Evolutionary conservation across 495 filamentous ascomycete species (phyloP), one percentile per base, ranked within the genome.

Genomic region (Penicillium steckii): DNA sequence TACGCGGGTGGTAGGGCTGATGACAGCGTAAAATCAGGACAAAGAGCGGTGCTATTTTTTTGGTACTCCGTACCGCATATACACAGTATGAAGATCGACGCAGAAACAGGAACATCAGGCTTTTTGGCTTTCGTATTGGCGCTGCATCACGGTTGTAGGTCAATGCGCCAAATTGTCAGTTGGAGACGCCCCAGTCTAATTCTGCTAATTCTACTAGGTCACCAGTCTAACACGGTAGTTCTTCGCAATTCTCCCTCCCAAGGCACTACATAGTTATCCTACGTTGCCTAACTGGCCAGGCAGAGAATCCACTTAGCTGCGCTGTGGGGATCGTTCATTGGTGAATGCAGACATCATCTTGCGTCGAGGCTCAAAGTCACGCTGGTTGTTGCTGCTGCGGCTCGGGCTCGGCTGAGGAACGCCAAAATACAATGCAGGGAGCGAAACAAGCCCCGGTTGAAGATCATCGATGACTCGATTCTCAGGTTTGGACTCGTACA

Each of bases 1-100:
- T 33, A 48, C 42, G 35, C 30, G 48, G 57, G 44, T 29, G 25
- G 38, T 58, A 58, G 55, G 50, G 56, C 56, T 59, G 51, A 23
- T 23, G 10, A 26, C 23, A 10, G 30, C 26, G 37, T 23, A 32
- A 37, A 47, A 40, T 15, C 43, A 50, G 41, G 25, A 2, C 41
- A 51, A 54, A 50, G 22, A 26, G 56, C 51, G 50, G 56, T 54
- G 32, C n/a, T 35, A 18, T 35, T 12, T 35, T n/a, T n/a, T n/a
- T n/a, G n/a, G n/a, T n/a, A n/a, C n/a, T n/a, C n/a, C n/a, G n/a
- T n/a, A n/a, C n/a, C n/a, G n/a, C n/a, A n/a, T n/a, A n/a, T n/a
- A n/a, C n/a, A n/a, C n/a, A n/a, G n/a, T n/a, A n/a, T n/a, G n/a
- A n/a, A n/a, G n/a, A n/a, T n/a, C 48, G 30, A 23, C 17, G 17